phyloP scores from a whole-genome alignment of 257 asterid genomes.

The Solanum pimpinellifolium region DNA sequence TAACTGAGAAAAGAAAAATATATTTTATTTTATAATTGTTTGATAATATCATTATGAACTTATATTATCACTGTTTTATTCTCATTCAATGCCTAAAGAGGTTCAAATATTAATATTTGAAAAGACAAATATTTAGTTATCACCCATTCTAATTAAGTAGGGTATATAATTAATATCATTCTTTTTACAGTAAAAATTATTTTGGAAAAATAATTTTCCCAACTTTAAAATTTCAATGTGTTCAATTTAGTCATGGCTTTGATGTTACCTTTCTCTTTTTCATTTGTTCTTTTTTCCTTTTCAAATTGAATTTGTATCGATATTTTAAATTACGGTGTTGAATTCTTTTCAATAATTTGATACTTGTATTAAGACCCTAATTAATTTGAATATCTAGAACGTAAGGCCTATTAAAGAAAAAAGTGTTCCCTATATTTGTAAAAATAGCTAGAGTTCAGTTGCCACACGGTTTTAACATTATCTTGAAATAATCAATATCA shows the following conservation, averaged over 20 bases:
- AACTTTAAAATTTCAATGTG: no score
- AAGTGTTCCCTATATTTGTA: neutral
- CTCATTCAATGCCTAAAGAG: neutral
- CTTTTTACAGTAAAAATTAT: no score
- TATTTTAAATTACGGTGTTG: neutral
- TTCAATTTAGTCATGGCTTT: neutral
- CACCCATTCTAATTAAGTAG: no score
- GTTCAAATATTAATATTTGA: neutral
- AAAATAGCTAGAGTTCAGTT: neutral
- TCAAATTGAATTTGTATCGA: neutral
- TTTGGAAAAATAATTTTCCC: no score
- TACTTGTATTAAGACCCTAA: rapidly evolving
- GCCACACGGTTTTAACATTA: neutral
- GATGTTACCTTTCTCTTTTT: neutral
- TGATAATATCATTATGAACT: neutral
- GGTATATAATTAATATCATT: no score
- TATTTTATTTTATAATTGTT: neutral
- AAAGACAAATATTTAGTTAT: no score
- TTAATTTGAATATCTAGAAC: neutral
- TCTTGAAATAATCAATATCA: neutral
- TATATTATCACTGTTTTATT: neutral
- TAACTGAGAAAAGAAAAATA: no score
- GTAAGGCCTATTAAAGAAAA: neutral
- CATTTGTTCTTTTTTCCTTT: neutral
- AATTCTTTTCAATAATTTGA: neutral